Conservation (phyloP, 306 rosid genomes). For the Sicyos edulis region DNA sequence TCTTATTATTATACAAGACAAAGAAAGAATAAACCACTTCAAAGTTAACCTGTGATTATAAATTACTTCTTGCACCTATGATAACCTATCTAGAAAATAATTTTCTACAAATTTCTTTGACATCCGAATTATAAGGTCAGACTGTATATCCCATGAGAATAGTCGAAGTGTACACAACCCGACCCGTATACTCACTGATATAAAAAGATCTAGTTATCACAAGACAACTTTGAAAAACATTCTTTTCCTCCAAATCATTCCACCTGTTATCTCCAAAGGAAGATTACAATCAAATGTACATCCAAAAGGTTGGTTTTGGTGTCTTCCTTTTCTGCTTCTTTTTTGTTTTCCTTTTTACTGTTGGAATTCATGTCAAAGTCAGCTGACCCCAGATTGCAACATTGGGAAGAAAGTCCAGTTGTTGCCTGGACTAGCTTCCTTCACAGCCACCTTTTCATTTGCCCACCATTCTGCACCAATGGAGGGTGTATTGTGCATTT, state of each 20-base stretch:
- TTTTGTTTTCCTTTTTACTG: background rate
- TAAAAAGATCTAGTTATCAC: slow-evolving; percentile 21
- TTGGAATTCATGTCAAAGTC: slow-evolving; percentile 10
- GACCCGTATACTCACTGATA: too few relatives aligned
- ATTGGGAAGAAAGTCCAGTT: slow-evolving; percentile 70
- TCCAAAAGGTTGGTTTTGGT: slow-evolving; percentile 29
- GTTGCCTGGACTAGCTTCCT: slow-evolving; percentile 46
- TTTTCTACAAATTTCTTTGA: too few relatives aligned
- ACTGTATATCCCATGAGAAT: too few relatives aligned
- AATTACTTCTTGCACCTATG: too few relatives aligned
- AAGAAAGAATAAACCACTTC: slow-evolving; percentile 49
- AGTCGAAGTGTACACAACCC: too few relatives aligned
- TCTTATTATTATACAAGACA: slow-evolving; percentile 52
- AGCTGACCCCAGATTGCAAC: slow-evolving; percentile 56
- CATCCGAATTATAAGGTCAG: too few relatives aligned
- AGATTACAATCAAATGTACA: slow-evolving; percentile 37
- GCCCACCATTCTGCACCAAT: slow-evolving; percentile 77
- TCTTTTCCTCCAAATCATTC: slow-evolving; percentile 9
- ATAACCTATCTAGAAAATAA: too few relatives aligned
- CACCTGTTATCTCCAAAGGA: slow-evolving; percentile 24
- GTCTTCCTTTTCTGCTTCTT: background rate
- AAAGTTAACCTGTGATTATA: slow-evolving; percentile 34
- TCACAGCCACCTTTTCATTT: slow-evolving; percentile 38
- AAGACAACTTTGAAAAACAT: background rate
- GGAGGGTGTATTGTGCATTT: slow-evolving; percentile 37